A percentile compares a stretch with the other conserved stretches of the same genome.
phyloP scores from a whole-genome alignment of 1,284 basidiomycete genomes.

The Neonothopanus nambi region DNA sequence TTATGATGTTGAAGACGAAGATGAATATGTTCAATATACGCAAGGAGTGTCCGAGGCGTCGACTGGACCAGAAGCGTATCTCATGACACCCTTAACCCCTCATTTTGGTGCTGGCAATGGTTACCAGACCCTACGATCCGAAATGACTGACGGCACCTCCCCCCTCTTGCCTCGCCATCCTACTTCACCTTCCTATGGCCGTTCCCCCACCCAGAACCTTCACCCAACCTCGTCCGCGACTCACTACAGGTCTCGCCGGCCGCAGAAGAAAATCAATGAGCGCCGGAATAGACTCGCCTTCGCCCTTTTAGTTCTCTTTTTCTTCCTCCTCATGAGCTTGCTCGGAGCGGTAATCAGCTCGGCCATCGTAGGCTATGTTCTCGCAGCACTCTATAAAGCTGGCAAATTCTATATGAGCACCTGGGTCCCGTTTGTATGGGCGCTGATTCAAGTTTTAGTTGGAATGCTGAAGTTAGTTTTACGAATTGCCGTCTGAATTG shows the following conservation, averaged over 20 bases:
- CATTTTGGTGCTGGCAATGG: not conserved
- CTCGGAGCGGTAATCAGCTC: slow-evolving; percentile 69
- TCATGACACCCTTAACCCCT: slow-evolving; percentile 1
- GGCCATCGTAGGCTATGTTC: slow-evolving; percentile 69
- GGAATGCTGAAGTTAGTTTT: slow-evolving; percentile 61
- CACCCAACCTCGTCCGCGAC: not conserved
- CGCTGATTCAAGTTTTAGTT: slow-evolving; percentile 66
- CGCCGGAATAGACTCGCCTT: slow-evolving; percentile 61
- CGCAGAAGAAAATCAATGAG: slow-evolving; percentile 36
- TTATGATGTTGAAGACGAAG: not conserved
- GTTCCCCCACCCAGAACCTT: not conserved
- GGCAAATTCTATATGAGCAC: slow-evolving; percentile 72
- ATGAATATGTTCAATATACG: not conserved
- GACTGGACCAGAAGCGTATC: not conserved
- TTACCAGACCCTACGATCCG: slow-evolving; percentile 15
- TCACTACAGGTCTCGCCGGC: not conserved
- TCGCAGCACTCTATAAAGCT: slow-evolving; percentile 69
- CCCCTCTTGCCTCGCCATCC: not conserved
- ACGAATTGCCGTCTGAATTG: not conserved
- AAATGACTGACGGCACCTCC: slow-evolving; percentile 1
- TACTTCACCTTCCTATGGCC: not conserved
- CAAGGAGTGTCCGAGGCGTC: not conserved
- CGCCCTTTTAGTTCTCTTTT: slow-evolving; percentile 64
- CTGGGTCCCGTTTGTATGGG: slow-evolving; percentile 83
- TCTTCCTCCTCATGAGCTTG: slow-evolving; percentile 56